phyloP scores from a whole-genome alignment of 2,329 filamentous ascomycete genomes.

The Colletotrichum lini region DNA sequence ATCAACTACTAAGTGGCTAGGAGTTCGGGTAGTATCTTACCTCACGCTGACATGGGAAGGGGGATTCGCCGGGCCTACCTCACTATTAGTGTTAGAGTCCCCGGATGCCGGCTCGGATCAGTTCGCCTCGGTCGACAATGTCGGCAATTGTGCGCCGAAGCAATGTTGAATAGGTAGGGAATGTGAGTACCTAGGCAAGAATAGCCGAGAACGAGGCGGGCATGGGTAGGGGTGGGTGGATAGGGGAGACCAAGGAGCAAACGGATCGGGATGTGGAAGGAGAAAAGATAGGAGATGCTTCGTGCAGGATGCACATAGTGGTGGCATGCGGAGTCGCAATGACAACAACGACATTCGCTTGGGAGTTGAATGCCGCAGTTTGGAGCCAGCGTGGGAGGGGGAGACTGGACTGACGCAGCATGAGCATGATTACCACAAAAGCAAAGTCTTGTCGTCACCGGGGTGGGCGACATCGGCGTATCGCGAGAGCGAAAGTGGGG shows the following conservation, averaged over 20 bases:
- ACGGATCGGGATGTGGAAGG: conserved; percentile 35
- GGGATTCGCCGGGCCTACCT: not conserved
- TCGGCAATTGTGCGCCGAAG: conserved; percentile 2
- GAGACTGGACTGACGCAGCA: not conserved
- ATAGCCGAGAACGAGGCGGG: conserved; percentile 33
- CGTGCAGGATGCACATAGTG: not conserved
- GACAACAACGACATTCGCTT: not conserved
- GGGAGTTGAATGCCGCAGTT: not conserved
- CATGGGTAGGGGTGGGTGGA: conserved; percentile 6
- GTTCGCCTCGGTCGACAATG: conserved; percentile 27
- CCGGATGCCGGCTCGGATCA: conserved; percentile 27
- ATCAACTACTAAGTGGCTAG: too few relatives aligned
- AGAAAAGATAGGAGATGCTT: conserved; percentile 34
- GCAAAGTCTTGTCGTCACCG: conserved; percentile 10
- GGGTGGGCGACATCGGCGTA: conserved; percentile 23
- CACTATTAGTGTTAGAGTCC: not conserved
- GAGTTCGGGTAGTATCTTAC: too few relatives aligned
- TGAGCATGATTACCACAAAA: too few relatives aligned
- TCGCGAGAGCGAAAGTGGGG: not conserved
- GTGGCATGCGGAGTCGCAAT: not conserved
- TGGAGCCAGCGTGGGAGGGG: not conserved
- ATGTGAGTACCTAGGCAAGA: conserved; percentile 4
- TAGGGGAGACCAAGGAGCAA: not conserved
- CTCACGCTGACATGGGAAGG: too few relatives aligned
- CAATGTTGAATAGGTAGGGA: not conserved